Conservation (phyloP, 1,284 basidiomycete species). For the Termitomyces sp. region DNA sequence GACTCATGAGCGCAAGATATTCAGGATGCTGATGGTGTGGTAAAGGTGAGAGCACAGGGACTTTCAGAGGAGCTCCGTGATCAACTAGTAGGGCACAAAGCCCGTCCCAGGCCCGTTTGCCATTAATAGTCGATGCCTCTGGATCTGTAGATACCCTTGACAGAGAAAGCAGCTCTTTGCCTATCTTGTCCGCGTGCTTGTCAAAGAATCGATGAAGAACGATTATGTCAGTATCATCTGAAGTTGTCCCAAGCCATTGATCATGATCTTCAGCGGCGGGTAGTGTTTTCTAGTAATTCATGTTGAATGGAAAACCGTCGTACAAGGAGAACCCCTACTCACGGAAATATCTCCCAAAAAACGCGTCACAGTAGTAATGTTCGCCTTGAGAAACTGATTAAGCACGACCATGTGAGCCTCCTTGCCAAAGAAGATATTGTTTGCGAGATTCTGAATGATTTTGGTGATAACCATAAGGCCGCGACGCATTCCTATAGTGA, state of each 20-base stretch:
- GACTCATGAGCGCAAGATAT: constrained; percentile 66
- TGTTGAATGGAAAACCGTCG: constrained; percentile 5
- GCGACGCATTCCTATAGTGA: constrained; percentile 48
- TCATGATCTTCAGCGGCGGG: constrained; percentile 54
- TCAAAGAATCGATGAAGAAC: constrained; percentile 81
- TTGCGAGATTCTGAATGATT: constrained; percentile 88
- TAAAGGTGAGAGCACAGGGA: constrained; percentile 49
- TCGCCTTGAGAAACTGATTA: constrained; percentile 73
- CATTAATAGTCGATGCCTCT: constrained; percentile 51
- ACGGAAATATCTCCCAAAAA: constrained; percentile 82
- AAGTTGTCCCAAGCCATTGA: constrained; percentile 68
- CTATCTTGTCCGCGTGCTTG: constrained; percentile 79
- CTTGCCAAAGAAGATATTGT: constrained; percentile 89
- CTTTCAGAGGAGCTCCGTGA: constrained; percentile 67
- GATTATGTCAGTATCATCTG: constrained; percentile 78
- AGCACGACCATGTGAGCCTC: constrained; percentile 81
- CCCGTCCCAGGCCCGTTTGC: constrained; percentile 73
- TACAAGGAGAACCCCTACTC: constrained; percentile 21
- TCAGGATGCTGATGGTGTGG: constrained; percentile 52
- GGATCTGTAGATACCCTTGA: constrained; percentile 59
- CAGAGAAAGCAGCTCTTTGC: constrained; percentile 74
- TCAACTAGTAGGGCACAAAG: constrained; percentile 75
- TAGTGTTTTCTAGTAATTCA: constrained; percentile 46
- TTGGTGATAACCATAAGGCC: constrained; percentile 85
- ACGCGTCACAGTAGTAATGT: constrained; percentile 76